Base-by-base conservation (phyloP, 768 basidiomycete species). In the Lactifluus volemus region DNA sequence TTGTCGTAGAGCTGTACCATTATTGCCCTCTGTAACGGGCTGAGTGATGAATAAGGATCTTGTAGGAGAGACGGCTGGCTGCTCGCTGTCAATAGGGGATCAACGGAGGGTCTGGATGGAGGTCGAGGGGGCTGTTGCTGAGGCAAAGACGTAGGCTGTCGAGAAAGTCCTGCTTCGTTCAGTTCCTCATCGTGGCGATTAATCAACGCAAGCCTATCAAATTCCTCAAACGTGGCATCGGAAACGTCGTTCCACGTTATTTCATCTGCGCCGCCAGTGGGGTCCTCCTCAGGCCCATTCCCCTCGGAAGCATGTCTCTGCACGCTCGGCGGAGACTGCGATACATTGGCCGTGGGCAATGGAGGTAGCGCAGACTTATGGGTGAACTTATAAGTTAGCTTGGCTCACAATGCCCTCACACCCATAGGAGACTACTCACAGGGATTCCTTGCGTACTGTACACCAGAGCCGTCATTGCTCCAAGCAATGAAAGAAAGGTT, bases 401-500 rank as follows among this genome's bases (percentile, higher is more conserved):
- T 14, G 3, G 19, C 21, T 19, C 14, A 11, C 32, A 45, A 7
- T 9, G 11, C 21, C 5, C 21, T 25, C 12, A 4, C 45, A 8
- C n/a, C 10, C 8, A 32, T 6, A 21, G 42, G 10, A 38, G 11
- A 48, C 64, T 5, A 17, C 69, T 66, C 50, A 69, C 68, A 7
- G 72, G 63, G 30, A 73, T 74, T 29, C 69, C 59, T 51, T 74
- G 66, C 19, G 45, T 47, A 38, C 72, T 66, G 7, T 60, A 67
- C 50, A 79, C 58, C 49, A 70, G 73, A 19, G 77, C 75, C 38
- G 71, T 73, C 29, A 81, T 70, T 11, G 72, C 70, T 82, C 76
- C 59, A 80, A 64, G 25, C 77, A 56, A 67, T 83, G 81, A 64
- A 76, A 76, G 61, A 72, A 76, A 19, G 79, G 66, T 64, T 82